These are phyloP conservation scores for Hanseniaspora hatyaiensis DNA, from an alignment of 805 yeast species.

Conservation along the genomic window DNA sequence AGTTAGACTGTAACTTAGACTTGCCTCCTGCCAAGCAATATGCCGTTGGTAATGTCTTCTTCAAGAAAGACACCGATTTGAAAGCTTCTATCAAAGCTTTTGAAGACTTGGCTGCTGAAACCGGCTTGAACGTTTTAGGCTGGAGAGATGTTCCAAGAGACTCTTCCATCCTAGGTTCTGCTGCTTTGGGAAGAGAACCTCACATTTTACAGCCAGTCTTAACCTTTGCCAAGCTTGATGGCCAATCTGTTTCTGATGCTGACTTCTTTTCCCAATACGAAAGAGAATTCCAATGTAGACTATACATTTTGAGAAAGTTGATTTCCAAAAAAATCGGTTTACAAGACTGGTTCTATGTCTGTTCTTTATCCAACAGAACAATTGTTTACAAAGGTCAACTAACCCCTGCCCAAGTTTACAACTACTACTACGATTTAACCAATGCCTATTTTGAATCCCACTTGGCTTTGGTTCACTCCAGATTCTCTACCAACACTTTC, in stretches of 20 bases:
- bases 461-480: conserved; percentile 90
- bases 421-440: conserved; percentile 83
- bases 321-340: conserved; percentile 83
- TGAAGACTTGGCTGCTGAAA: conserved; percentile 62
- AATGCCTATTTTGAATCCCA: conserved; percentile 90
- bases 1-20: conserved; percentile 50
- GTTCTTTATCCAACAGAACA: conserved; percentile 77
- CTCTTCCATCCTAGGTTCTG: conserved; percentile 88
- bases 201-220: conserved; percentile 85
- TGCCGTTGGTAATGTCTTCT: conserved; percentile 89
- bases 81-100: conserved; percentile 63
- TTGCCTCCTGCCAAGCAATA: conserved; percentile 77
- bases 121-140: conserved; percentile 74
- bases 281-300: conserved; percentile 64
- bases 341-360: conserved; percentile 95
- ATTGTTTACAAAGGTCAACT: conserved; percentile 96
- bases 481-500: conserved; percentile 95
- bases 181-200: conserved; percentile 88
- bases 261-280: conserved; percentile 48
- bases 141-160: conserved; percentile 96
- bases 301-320: conserved; percentile 79
- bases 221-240: conserved; percentile 46
- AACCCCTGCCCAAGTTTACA: conserved; percentile 91
- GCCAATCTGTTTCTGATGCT: conserved; percentile 31
- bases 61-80: conserved; percentile 70